These are phyloP conservation scores for Fusarium nurragi DNA, from an alignment of 2,329 filamentous ascomycete genomes.

Conservation along the genomic window DNA sequence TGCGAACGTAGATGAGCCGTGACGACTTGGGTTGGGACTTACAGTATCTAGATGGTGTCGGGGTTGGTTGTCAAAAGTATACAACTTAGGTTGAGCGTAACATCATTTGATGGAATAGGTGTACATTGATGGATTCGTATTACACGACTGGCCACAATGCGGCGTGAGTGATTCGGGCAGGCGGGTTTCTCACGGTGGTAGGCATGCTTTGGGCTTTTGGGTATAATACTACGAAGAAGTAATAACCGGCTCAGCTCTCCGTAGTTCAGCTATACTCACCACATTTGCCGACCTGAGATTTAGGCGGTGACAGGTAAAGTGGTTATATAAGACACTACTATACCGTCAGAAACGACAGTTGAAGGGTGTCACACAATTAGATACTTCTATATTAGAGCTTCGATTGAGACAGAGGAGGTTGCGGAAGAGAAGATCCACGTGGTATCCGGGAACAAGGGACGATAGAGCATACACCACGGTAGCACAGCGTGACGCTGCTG, in stretches of 20 bases:
- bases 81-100: conserved; percentile 5
- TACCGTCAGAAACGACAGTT: conserved; percentile 1
- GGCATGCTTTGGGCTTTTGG: not conserved
- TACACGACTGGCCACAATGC: not conserved
- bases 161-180: not conserved
- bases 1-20: not conserved
- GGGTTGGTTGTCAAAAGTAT: conserved; percentile 2
- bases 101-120: not conserved
- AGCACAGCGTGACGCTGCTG: not conserved
- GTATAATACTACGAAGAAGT: conserved; percentile 1
- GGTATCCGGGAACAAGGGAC: conserved; percentile 36
- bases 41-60: not conserved
- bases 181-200: not conserved
- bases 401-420: not conserved
- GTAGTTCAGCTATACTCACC: conserved; percentile 25
- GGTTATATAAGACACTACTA: conserved; percentile 12
- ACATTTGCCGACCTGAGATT: conserved; percentile 26
- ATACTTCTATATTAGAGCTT: conserved; percentile 1
- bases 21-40: not conserved
- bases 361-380: conserved; percentile 4
- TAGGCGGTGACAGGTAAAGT: conserved; percentile 15
- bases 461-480: conserved; percentile 4
- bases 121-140: not conserved
- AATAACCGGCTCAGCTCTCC: conserved; percentile 20
- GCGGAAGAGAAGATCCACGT: conserved; percentile 21